Percentiles rank a stretch among this genome's conserved stretches.
These are phyloP conservation scores for Ambrosia trifida DNA, from an alignment of 129 eudicot genomes.

Conservation along the genomic window DNA sequence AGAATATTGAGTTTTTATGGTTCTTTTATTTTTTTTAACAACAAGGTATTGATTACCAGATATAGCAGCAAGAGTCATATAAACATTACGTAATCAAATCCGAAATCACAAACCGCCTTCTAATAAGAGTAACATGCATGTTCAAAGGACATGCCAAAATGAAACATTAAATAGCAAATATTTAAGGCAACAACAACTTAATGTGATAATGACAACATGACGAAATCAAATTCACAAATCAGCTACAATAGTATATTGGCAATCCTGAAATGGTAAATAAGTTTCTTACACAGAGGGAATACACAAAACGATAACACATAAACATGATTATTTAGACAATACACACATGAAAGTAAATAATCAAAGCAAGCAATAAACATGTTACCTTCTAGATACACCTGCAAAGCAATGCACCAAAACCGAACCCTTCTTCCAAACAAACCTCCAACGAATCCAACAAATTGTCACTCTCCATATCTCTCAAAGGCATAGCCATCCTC, in stretches of 20 bases:
- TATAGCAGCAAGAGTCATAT: slow-evolving; percentile 99
- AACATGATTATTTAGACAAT: background rate
- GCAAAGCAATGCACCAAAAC: slow-evolving; percentile 98
- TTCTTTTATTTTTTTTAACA: too few relatives aligned
- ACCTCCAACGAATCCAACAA: slow-evolving; percentile 86
- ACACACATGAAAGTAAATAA: background rate
- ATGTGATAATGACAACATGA: too few relatives aligned
- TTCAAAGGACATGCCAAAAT: too few relatives aligned
- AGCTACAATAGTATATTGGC: background rate
- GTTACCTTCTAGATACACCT: slow-evolving; percentile 95
- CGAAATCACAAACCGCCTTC: too few relatives aligned
- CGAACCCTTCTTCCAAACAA: slow-evolving; percentile 76
- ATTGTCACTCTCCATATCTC: slow-evolving; percentile 88
- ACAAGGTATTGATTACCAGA: slow-evolving; percentile 47
- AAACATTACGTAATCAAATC: too few relatives aligned
- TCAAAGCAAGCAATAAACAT: slow-evolving; percentile 1
- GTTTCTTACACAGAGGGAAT: background rate
- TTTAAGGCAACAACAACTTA: too few relatives aligned
- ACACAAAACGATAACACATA: background rate
- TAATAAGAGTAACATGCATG: too few relatives aligned
- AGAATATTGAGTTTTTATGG: too few relatives aligned
- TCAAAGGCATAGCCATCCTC: slow-evolving; percentile 93
- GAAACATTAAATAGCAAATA: too few relatives aligned
- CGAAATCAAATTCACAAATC: background rate
- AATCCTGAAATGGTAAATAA: background rate